Evolutionary conservation across 805 yeast genomes (phyloP), one percentile per base, ranked within the genome.

Genomic region (Sugiyamaella mastotermitis): DNA sequence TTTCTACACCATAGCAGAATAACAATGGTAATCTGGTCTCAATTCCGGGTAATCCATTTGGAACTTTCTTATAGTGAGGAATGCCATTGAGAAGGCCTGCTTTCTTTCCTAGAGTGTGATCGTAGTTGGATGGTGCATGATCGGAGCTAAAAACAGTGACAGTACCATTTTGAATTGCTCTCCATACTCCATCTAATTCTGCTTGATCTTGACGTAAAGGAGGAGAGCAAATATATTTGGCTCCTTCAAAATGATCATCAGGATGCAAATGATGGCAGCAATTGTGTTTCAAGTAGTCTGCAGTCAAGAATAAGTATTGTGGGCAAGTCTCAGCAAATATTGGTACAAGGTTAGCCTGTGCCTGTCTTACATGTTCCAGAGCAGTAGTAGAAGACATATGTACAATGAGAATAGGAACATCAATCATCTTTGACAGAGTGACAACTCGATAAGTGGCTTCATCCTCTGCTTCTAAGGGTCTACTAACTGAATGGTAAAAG

Each of bases 291-390:
- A 33, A 29, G 15, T 33, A 27, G 11, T 33, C 27, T n/a, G 35
- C 35, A 33, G 25, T 33, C 14, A 33, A 29, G 14, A 33, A 17
- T 10, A 33, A 29, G 14, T 33, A 33, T 20, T 33, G 35, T 11
- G 35, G 35, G n/a, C 35, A 33, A 7, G 35, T 33, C 27, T 33
- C 35, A 5, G 35, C 35, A 22, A 33, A 33, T 9, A 33, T 33
- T 9, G 35, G 35, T 7, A 33, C 23, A 6, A 27, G 29, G 20
- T 29, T 16, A n/a, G 35, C 24, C 18, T 33, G 35, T 14, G 35
- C 35, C 17, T 33, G 29, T 11, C 35, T 27, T 15, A 33, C 24
- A 13, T 29, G 24, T n/a, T 33, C 24, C 6, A 33, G 29, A 8
- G 35, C 35, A 13, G 22, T 29, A 16, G 35, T 27, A n/a, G 35